A percentile compares a stretch with the other conserved stretches of the same genome.
Conservation (phyloP, 331 rosid species). For the Dryas integrifolia region DNA sequence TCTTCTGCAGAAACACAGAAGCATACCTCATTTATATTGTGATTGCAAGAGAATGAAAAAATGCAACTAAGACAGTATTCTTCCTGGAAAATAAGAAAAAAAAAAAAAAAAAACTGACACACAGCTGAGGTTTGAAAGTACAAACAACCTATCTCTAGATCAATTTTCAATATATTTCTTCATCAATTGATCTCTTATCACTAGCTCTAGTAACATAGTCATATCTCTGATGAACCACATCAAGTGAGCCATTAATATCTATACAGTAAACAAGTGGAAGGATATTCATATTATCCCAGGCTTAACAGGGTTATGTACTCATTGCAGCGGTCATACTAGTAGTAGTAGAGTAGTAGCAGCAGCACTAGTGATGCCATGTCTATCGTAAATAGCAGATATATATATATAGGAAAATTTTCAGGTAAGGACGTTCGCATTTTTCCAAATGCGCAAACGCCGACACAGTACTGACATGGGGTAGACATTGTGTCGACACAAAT, state of each 20-base stretch:
- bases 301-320: not conserved
- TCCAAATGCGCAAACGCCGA: too few relatives aligned
- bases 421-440: too few relatives aligned
- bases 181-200: not conserved
- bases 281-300: constrained; percentile 3
- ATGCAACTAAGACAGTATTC: not conserved
- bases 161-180: not conserved
- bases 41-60: not conserved
- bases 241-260: not conserved
- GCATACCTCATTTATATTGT: not conserved
- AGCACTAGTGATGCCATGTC: not conserved
- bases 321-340: not conserved
- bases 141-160: not conserved
- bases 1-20: not conserved
- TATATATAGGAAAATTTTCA: too few relatives aligned
- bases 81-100: not conserved
- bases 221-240: not conserved
- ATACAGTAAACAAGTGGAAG: not conserved
- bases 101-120: not conserved
- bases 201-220: not conserved
- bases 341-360: not conserved
- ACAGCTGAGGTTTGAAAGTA: not conserved
- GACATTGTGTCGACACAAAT: too few relatives aligned
- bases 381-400: not conserved
- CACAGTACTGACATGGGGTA: too few relatives aligned